Conservation (phyloP, 208 protist species). For the Trypanosoma avium region DNA sequence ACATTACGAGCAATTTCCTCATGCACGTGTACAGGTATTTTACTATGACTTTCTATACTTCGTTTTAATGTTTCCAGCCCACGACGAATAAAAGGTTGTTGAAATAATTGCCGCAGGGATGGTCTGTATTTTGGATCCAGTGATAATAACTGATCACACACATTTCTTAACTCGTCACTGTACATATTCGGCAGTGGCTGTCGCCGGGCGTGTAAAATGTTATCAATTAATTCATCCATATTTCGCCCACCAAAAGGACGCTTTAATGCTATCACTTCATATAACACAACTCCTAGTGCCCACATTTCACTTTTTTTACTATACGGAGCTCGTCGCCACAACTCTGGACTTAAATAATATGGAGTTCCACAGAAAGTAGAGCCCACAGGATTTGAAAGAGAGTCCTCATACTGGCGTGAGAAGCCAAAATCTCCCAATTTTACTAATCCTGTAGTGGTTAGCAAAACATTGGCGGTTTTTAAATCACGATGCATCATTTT, state of each 20-base stretch:
- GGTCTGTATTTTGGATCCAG: conserved; percentile 62
- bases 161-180: conserved; percentile 42
- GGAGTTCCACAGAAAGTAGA: conserved; percentile 89
- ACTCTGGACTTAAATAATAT: conserved; percentile 92
- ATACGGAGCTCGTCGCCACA: conserved; percentile 91
- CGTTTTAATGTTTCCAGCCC: conserved; percentile 72
- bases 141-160: conserved; percentile 63
- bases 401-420: conserved; percentile 85
- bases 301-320: conserved; percentile 95
- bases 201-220: conserved; percentile 69
- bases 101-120: conserved; percentile 63
- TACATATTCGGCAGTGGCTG: conserved; percentile 47
- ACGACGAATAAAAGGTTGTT: conserved; percentile 60
- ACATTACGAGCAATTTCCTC: conserved; percentile 64
- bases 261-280: conserved; percentile 82
- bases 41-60: conserved; percentile 69
- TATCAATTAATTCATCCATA: conserved; percentile 84
- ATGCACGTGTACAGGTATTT: conserved; percentile 59
- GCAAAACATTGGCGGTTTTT: conserved; percentile 87
- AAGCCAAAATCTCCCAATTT: conserved; percentile 91
- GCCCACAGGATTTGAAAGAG: conserved; percentile 78
- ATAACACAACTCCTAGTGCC: conserved; percentile 85
- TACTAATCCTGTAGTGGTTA: conserved; percentile 78
- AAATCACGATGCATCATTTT: conserved; percentile 91
- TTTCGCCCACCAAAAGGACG: conserved; percentile 85